Evolutionary conservation across 768 basidiomycete species (phyloP), one percentile per base, ranked within the genome.

Genomic region (Auricularia cornea): DNA sequence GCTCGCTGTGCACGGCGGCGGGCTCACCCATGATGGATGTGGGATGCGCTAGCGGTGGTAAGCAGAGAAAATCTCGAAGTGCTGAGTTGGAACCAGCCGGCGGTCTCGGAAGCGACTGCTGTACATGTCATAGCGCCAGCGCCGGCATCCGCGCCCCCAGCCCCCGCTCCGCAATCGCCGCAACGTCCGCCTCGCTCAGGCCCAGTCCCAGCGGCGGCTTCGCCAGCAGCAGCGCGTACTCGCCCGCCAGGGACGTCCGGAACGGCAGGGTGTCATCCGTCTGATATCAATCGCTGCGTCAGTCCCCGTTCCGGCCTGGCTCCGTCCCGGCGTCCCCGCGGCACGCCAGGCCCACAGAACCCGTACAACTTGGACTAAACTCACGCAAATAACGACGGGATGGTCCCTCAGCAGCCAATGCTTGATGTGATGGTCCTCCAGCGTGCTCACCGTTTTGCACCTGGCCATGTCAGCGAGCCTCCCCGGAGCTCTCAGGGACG

Each of bases 181-280:
- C 71, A 3, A 93, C 80, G 66, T 90, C 83, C 0, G 72, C 75
- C 66, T 86, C 80, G 0, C 75, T 75, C 56, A 93, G 73, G 1
- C 89, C 91, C 2, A 94, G 78, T 2, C 92, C 92, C 32, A 84
- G 69, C 0, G 91, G 91, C n/a, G 83, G 77, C 28, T 76, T 71
- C 0, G 92, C 92, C 61, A 93, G 76, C 38, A 94, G 81, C 5
- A 93, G 76, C 0, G 91, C 90, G 66, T 94, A 94, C 71, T 94
- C 92, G 3, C 79, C 89, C 0, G 86, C 69, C 2, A 93, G 77
- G 3, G 87, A 85, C 10, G 85, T 92, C 29, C 83, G 82, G 74
- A 93, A 93, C 0, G 86, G 85, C 20, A 94, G 83, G 3, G 80
- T 84, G 70, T 94, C 92, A 70, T 93, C 92, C 33, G 91, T 93